Evolutionary conservation across 805 yeast species (phyloP).

Genomic region (Novakomyces olei): DNA sequence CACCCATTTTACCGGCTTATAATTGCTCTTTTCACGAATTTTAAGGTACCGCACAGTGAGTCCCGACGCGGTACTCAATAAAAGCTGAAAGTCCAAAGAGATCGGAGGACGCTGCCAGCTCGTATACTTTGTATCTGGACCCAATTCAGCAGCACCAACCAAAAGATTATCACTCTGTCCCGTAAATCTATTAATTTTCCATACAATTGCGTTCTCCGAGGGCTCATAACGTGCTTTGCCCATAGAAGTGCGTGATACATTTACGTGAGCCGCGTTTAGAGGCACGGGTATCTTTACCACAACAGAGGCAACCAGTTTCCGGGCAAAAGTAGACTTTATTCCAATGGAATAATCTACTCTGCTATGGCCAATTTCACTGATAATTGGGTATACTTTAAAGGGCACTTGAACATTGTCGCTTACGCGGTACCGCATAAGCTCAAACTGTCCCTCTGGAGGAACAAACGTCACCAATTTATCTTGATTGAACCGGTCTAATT

Average conservation of each 20-base stretch:
- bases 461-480: conserved; percentile 45
- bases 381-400: conserved; percentile 37
- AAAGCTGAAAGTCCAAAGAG: conserved; percentile 39
- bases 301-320: conserved; percentile 40
- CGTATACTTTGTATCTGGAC: conserved; percentile 13
- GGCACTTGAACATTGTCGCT: conserved; percentile 44
- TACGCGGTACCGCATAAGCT: conserved; percentile 52
- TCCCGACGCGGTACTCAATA: conserved; percentile 62
- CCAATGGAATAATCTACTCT: conserved; percentile 35
- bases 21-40: conserved; percentile 36
- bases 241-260: conserved; percentile 19
- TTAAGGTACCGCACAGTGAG: conserved; percentile 48
- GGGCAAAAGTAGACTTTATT: conserved; percentile 33
- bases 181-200: conserved; percentile 47
- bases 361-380: conserved; percentile 24
- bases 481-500: conserved; percentile 41
- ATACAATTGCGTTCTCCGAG: conserved; percentile 38
- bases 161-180: conserved; percentile 47
- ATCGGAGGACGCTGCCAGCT: conserved; percentile 61
- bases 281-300: conserved; percentile 49
- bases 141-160: conserved; percentile 29
- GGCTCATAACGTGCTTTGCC: conserved; percentile 54
- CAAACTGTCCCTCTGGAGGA: conserved; percentile 79
- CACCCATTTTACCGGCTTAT: conserved; percentile 70
- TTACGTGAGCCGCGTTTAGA: conserved; percentile 29